Evolutionary conservation across 129 eudicot genomes (phyloP).

Genomic region (Flaveria bidentis): DNA sequence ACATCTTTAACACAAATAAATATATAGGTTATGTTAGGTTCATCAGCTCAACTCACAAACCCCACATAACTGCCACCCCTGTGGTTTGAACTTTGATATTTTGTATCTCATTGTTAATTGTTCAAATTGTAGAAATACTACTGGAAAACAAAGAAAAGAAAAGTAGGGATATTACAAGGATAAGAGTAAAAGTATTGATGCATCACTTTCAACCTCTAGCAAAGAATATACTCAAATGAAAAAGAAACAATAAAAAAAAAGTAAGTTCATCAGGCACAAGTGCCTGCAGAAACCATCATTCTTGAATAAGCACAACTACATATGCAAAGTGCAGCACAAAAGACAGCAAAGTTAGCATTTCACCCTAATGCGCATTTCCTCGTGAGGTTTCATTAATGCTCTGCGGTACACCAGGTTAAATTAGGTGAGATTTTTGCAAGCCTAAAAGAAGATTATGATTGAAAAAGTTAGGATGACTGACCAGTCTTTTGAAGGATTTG

Average conservation of each 20-base stretch:
- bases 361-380: constrained; percentile 41
- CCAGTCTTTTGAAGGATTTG: constrained; percentile 74
- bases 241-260: not conserved
- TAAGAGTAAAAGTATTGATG: constrained; percentile 18
- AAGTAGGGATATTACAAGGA: constrained; percentile 9
- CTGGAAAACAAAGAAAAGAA: not conserved
- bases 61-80: too few species aligned
- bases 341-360: constrained; percentile 24
- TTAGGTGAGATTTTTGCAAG: constrained; percentile 10
- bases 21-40: not conserved
- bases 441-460: not conserved
- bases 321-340: constrained; percentile 27
- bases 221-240: constrained; percentile 18
- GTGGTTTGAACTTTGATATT: not conserved
- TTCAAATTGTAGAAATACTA: not conserved
- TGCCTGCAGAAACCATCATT: constrained; percentile 27
- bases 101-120: not conserved
- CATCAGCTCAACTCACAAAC: not conserved
- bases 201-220: constrained; percentile 25
- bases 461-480: constrained; percentile 22
- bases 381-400: constrained; percentile 49
- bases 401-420: constrained; percentile 30
- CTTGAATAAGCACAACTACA: constrained; percentile 29
- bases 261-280: constrained; percentile 17
- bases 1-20: not conserved